These are phyloP conservation scores for Globisporangium spiculum DNA, from an alignment of 352 stramenopile genomes.

Conservation along the genomic window DNA sequence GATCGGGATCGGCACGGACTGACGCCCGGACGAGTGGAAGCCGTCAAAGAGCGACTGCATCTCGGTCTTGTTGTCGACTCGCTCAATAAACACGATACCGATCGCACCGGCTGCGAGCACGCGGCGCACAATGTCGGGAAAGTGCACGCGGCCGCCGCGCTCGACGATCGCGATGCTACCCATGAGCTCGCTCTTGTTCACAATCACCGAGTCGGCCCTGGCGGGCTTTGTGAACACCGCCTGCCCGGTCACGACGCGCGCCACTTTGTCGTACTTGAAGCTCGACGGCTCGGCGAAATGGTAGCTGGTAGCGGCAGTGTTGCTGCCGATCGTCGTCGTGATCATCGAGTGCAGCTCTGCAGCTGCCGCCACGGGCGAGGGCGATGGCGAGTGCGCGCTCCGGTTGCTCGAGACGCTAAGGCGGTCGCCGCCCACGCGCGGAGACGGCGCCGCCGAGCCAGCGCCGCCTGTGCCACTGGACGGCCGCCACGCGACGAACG, in stretches of 20 bases:
- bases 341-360: not conserved
- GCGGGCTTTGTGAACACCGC: constrained; percentile 66
- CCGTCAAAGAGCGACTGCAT: constrained; percentile 82
- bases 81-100: constrained; percentile 80
- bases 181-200: constrained; percentile 52
- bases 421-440: constrained; percentile 1
- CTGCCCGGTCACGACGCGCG: constrained; percentile 41
- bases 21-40: constrained; percentile 82
- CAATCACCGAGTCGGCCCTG: constrained; percentile 65
- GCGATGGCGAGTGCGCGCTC: not conserved
- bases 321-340: constrained; percentile 3
- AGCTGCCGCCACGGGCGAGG: constrained; percentile 11
- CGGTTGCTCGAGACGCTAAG: constrained; percentile 10
- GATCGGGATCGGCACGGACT: constrained; percentile 72
- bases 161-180: constrained; percentile 78
- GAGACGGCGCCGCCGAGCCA: not conserved
- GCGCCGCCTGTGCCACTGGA: constrained; percentile 9
- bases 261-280: constrained; percentile 71
- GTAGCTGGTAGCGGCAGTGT: constrained; percentile 26
- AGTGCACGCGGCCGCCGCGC: constrained; percentile 74
- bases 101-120: constrained; percentile 58
- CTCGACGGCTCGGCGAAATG: constrained; percentile 84
- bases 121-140: constrained; percentile 79
- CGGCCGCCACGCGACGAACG: constrained; percentile 63
- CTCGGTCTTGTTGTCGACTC: constrained; percentile 43